phyloP scores from a whole-genome alignment of 2,329 filamentous ascomycete species.

The Apiospora rasikravindrae region DNA sequence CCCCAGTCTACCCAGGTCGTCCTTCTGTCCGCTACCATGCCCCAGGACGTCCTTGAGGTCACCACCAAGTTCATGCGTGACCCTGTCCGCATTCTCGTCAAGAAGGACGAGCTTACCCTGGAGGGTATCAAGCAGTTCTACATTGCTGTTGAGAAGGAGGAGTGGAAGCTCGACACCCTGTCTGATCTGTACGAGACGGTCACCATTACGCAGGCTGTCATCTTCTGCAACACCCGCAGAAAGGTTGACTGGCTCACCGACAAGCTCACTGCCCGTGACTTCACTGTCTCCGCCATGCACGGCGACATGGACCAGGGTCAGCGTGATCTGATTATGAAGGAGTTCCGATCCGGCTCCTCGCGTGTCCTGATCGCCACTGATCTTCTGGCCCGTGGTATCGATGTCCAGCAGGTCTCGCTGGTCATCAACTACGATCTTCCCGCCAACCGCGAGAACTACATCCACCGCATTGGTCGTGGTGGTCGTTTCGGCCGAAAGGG shows the following conservation, averaged over 20 bases:
- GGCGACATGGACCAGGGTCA: slow-evolving; percentile 98
- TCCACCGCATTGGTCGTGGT: slow-evolving; percentile 98
- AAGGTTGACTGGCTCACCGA: slow-evolving; percentile 99
- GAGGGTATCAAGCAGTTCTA: slow-evolving; percentile 99
- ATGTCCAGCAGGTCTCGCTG: slow-evolving; percentile 98
- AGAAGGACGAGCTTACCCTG: slow-evolving; percentile 99
- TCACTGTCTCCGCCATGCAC: slow-evolving; percentile 99
- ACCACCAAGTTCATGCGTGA: slow-evolving; percentile 99
- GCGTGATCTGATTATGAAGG: slow-evolving; percentile 99
- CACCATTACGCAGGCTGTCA: slow-evolving; percentile 99
- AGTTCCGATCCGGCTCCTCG: slow-evolving; percentile 98
- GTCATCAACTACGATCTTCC: slow-evolving; percentile 99
- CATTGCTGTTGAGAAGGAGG: slow-evolving; percentile 99
- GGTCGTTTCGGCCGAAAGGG: slow-evolving; percentile 99
- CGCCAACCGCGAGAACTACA: slow-evolving; percentile 99
- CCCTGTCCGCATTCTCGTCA: slow-evolving; percentile 97
- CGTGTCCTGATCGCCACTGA: slow-evolving; percentile 99
- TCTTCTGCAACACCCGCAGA: slow-evolving; percentile 99
- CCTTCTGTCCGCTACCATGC: slow-evolving; percentile 97
- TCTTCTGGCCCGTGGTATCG: slow-evolving; percentile 97
- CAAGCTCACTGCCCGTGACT: slow-evolving; percentile 98
- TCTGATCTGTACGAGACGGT: slow-evolving; percentile 99
- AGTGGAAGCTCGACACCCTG: slow-evolving; percentile 99
- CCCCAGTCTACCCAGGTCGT: slow-evolving; percentile 98
- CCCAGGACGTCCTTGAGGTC: slow-evolving; percentile 98